These are phyloP conservation scores for Pseudopyricularia javanii DNA, from an alignment of 2,329 filamentous ascomycete genomes.

Conservation along the genomic window DNA sequence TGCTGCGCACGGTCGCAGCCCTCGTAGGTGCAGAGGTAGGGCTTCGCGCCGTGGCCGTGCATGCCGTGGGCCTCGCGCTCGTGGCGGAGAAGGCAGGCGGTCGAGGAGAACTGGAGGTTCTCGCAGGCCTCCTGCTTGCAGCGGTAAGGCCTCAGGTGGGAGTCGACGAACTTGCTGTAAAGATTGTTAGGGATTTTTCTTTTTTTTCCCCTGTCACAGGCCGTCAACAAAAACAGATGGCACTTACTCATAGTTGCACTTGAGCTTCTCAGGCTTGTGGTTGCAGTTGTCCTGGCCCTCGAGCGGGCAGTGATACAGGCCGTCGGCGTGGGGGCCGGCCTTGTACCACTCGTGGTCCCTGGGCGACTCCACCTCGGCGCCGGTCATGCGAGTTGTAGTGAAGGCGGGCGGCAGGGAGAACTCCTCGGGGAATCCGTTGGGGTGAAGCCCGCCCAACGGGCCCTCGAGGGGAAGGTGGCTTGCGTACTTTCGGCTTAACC, in stretches of 20 bases:
- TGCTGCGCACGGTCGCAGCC: constrained; percentile 74
- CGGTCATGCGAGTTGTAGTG: constrained; percentile 1
- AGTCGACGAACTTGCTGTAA: constrained; percentile 96
- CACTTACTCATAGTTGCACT: constrained; percentile 97
- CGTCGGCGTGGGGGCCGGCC: constrained; percentile 52
- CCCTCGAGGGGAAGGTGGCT: constrained; percentile 2
- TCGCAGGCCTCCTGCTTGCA: constrained; percentile 80
- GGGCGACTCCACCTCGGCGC: constrained; percentile 24
- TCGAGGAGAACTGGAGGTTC: constrained; percentile 84
- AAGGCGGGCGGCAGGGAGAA: constrained; percentile 27
- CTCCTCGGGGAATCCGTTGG: constrained; percentile 23
- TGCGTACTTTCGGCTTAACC: constrained; percentile 25
- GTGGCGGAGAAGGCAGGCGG: constrained; percentile 85
- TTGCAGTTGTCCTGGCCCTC: constrained; percentile 60
- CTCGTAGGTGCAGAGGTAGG: constrained; percentile 76
- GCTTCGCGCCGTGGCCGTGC: constrained; percentile 88
- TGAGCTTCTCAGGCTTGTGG: constrained; percentile 89
- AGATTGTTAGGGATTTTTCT: too few species aligned
- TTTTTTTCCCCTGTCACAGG: too few species aligned
- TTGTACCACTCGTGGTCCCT: constrained; percentile 62
- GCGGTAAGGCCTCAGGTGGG: constrained; percentile 89
- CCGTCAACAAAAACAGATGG: constrained; percentile 8
- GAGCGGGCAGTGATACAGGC: constrained; percentile 89
- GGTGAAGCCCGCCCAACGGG: constrained; percentile 4
- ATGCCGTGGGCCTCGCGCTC: constrained; percentile 93